Evolutionary conservation across 2,329 filamentous ascomycete species (phyloP).

Genomic region (Xylariaceae sp.): DNA sequence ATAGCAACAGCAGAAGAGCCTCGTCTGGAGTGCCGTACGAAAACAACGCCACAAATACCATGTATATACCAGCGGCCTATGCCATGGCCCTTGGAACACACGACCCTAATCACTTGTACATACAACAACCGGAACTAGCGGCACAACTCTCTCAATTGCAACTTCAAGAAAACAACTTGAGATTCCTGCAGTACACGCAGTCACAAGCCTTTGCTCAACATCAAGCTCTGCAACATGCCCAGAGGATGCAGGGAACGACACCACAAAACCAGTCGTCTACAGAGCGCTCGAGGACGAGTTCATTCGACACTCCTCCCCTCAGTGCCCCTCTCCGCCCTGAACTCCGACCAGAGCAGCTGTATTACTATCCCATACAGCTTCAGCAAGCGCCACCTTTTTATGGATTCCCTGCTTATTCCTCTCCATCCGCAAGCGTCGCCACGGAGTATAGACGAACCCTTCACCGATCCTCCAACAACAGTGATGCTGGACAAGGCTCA

Average conservation of each 20-base stretch:
- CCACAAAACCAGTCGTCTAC: conserved; percentile 35
- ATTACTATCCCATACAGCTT: conserved; percentile 44
- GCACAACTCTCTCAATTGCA: conserved; percentile 45
- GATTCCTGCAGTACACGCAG: conserved; percentile 46
- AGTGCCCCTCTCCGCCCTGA: conserved; percentile 56
- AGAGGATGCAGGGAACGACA: conserved; percentile 37
- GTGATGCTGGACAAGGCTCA: conserved; percentile 44
- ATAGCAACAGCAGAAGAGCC: conserved; percentile 37
- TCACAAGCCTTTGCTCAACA: conserved; percentile 42
- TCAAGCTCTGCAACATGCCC: conserved; percentile 41
- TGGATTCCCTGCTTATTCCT: conserved; percentile 52
- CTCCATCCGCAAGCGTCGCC: conserved; percentile 47
- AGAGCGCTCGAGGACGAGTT: conserved; percentile 57
- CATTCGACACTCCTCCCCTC: conserved; percentile 58
- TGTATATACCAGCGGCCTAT: conserved; percentile 39
- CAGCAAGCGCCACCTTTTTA: conserved; percentile 41
- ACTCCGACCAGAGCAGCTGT: conserved; percentile 54
- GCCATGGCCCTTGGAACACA: conserved; percentile 41
- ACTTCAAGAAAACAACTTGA: conserved; percentile 42
- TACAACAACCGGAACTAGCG: conserved; percentile 37
- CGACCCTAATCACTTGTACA: conserved; percentile 47
- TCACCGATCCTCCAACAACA: conserved; percentile 49
- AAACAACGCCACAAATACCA: conserved; percentile 31
- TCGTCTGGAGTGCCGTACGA: conserved; percentile 54
- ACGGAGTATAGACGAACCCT: conserved; percentile 55